A percentile compares a stretch with the other conserved stretches of the same genome.
phyloP scores from a whole-genome alignment of 2,329 filamentous ascomycete species.

The Exophiala aquamarina region DNA sequence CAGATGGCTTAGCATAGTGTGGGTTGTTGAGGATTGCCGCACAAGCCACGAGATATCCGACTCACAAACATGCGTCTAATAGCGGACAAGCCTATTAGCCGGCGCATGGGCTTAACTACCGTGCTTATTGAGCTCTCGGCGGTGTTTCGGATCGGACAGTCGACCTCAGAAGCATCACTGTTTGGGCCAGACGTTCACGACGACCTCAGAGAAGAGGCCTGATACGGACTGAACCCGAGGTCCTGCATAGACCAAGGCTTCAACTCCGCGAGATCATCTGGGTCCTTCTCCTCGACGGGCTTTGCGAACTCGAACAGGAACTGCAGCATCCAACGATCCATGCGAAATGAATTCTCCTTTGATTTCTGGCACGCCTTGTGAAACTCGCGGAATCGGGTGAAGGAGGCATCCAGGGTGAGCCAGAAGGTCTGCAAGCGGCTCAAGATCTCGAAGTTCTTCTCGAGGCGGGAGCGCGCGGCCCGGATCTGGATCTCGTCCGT shows the following conservation, averaged over 20 bases:
- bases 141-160: too few species aligned
- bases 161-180: too few species aligned
- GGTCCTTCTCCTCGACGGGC: slow-evolving; percentile 19
- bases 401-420: slow-evolving; percentile 41
- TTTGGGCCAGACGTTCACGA: too few species aligned
- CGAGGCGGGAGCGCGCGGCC: slow-evolving; percentile 38
- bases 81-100: too few species aligned
- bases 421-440: slow-evolving; percentile 42
- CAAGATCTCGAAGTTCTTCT: slow-evolving; percentile 49
- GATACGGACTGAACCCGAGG: slow-evolving; percentile 11
- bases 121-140: too few species aligned
- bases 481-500: slow-evolving; percentile 37
- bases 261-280: slow-evolving; percentile 16
- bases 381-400: slow-evolving; percentile 42
- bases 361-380: slow-evolving; percentile 42
- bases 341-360: slow-evolving; percentile 39
- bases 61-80: too few species aligned
- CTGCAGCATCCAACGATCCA: slow-evolving; percentile 45
- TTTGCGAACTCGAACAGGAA: slow-evolving; percentile 32
- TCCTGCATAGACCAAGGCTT: slow-evolving; percentile 20
- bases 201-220: background rate
- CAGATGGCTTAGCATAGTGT: too few species aligned
- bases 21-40: too few species aligned
- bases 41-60: too few species aligned
- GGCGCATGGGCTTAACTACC: too few species aligned